These are phyloP conservation scores for Whalleya microplaca DNA, from an alignment of 2,329 filamentous ascomycete species.

Conservation along the genomic window DNA sequence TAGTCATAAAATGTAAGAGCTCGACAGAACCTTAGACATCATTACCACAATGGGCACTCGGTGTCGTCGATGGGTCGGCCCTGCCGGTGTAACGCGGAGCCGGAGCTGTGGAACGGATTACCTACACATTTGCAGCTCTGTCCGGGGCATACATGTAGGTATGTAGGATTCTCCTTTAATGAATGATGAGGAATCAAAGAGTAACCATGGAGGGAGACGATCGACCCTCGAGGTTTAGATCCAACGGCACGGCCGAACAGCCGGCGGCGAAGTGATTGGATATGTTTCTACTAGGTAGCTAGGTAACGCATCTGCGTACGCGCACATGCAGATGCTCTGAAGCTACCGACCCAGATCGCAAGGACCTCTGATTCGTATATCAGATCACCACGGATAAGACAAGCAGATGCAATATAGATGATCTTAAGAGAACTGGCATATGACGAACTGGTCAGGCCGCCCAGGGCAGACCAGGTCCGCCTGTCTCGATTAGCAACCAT, in stretches of 20 bases:
- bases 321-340: too few relatives aligned
- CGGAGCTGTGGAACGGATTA: not conserved
- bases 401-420: not conserved
- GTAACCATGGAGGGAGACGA: too few relatives aligned
- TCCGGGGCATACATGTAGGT: too few relatives aligned
- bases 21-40: not conserved
- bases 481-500: too few relatives aligned
- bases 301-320: not conserved
- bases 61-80: not conserved
- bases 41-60: not conserved
- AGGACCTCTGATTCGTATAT: too few relatives aligned
- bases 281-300: not conserved
- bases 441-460: not conserved
- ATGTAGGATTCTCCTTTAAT: too few relatives aligned
- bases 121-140: not conserved
- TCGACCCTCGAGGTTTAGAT: conserved; percentile 24
- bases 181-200: too few relatives aligned
- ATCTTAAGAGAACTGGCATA: not conserved
- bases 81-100: conserved; percentile 1
- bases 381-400: too few relatives aligned
- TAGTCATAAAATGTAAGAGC: too few relatives aligned
- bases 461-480: too few relatives aligned
- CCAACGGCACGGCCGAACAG: conserved; percentile 27
- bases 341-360: too few relatives aligned
- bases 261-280: not conserved